Evolutionary conservation across 1,139 yeast species (phyloP), one percentile per base, ranked within the genome.

Genomic region (Blastobotrys aristatus): DNA sequence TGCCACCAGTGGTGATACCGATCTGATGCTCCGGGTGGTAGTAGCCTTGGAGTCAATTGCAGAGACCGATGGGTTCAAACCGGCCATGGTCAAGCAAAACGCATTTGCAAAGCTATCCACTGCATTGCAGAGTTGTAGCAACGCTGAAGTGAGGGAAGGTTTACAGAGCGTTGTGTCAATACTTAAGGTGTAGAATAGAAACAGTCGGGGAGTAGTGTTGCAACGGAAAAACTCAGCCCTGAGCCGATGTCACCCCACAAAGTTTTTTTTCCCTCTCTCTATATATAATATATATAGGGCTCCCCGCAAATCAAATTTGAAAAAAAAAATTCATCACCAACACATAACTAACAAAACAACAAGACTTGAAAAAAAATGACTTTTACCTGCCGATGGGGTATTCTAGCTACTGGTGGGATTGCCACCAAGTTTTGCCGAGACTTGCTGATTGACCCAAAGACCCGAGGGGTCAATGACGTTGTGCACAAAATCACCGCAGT

Each of bases 401-500:
- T 58, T 40, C 48, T 58, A 20, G 64, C 64, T 18, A 59, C 65
- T 32, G 65, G 65, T 40, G 57, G 59, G 4, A 65, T 65, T 49
- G 64, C 67, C 37, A 50, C 53, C 36, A 50, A 53, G 11, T 65
- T 65, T 44, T 53, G 58, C 40, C 47, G 44, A 37, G 69, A 65
- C 45, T 54, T 65, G 40, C 50, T 62, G 38, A 46, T 55, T 14
- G 60, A 61, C 32, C 62, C 66, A 4, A 44, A 51, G 20, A 49
- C 53, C 10, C 59, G 69, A 13, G 51, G 53, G 20, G 66, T 61
- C 31, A 48, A 57, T 10, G 65, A 62, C 47, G 62, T 66, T 21
- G 47, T 45, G 21, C 69, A 65, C 49, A 52, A 55, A 42, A 53
- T 65, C 37, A 65, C 55, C 8, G 69, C 69, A 1, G 62, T 65